A percentile compares a stretch with the other conserved stretches of the same genome.
Conservation (phyloP, 495 filamentous ascomycete species). For the Neurospora sp. region DNA sequence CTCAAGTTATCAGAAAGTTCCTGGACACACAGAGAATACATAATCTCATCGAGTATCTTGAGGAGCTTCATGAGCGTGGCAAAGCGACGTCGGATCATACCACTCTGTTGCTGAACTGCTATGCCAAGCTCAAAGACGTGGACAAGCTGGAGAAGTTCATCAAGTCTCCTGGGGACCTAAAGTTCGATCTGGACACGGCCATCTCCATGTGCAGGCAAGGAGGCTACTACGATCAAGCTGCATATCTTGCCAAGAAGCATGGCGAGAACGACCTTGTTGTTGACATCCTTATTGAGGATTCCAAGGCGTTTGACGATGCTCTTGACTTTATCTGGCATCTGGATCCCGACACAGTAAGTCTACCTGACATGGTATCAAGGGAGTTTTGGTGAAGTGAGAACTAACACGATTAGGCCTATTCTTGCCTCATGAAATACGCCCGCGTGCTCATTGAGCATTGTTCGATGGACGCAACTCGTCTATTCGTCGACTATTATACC, state of each 20-base stretch:
- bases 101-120: slow-evolving; percentile 89
- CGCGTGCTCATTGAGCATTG: slow-evolving; percentile 81
- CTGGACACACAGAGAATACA: slow-evolving; percentile 94
- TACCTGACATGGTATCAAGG: not conserved
- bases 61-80: slow-evolving; percentile 91
- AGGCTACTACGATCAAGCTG: slow-evolving; percentile 95
- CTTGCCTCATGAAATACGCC: slow-evolving; percentile 90
- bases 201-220: slow-evolving; percentile 97
- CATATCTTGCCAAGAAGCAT: slow-evolving; percentile 89
- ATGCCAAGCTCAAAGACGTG: slow-evolving; percentile 93
- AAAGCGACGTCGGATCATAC: slow-evolving; percentile 94
- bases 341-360: slow-evolving; percentile 66
- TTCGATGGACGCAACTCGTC: slow-evolving; percentile 61
- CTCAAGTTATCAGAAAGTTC: slow-evolving; percentile 91
- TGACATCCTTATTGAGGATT: slow-evolving; percentile 91
- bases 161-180: slow-evolving; percentile 85
- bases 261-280: slow-evolving; percentile 89
- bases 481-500: slow-evolving; percentile 92
- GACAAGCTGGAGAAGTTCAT: slow-evolving; percentile 94
- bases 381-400: not conserved
- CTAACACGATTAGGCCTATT: slow-evolving; percentile 55
- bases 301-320: slow-evolving; percentile 77
- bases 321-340: slow-evolving; percentile 83
- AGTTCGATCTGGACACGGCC: slow-evolving; percentile 94
- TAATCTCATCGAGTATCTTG: slow-evolving; percentile 94